Conservation (phyloP, 2,329 filamentous ascomycete species). For the Trichoderma semiorbis region DNA sequence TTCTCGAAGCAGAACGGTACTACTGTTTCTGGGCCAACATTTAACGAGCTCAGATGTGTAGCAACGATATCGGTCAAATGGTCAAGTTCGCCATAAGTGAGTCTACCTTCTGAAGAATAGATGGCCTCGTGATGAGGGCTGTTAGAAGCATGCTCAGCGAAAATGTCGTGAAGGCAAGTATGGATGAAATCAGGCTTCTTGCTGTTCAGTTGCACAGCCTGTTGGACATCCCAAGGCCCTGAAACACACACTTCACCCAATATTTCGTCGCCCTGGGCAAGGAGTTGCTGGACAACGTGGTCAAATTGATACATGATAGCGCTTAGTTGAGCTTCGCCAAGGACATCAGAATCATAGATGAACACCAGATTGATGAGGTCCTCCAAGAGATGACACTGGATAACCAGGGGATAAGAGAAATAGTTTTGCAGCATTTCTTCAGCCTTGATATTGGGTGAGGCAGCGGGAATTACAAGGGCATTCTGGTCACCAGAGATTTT, state of each 20-base stretch:
- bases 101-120: conserved; percentile 7
- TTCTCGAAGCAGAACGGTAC: conserved; percentile 23
- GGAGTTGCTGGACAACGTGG: conserved; percentile 10
- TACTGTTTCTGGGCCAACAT: conserved; percentile 26
- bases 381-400: conserved; percentile 5
- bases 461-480: neutral
- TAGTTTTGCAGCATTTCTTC: conserved; percentile 13
- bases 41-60: conserved; percentile 16
- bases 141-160: neutral
- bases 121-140: conserved; percentile 13
- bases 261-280: neutral
- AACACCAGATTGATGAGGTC: conserved; percentile 1
- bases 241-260: neutral
- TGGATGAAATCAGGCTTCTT: neutral
- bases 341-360: conserved; percentile 3
- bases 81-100: conserved; percentile 15
- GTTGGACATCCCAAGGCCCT: conserved; percentile 11
- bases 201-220: neutral
- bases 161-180: conserved; percentile 1
- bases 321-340: neutral
- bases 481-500: neutral
- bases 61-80: conserved; percentile 1
- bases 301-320: conserved; percentile 10
- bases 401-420: conserved; percentile 14
- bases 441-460: neutral